These are phyloP conservation scores for Yamadazyma dendronema DNA, from an alignment of 1,139 yeast genomes.

Conservation along the genomic window DNA sequence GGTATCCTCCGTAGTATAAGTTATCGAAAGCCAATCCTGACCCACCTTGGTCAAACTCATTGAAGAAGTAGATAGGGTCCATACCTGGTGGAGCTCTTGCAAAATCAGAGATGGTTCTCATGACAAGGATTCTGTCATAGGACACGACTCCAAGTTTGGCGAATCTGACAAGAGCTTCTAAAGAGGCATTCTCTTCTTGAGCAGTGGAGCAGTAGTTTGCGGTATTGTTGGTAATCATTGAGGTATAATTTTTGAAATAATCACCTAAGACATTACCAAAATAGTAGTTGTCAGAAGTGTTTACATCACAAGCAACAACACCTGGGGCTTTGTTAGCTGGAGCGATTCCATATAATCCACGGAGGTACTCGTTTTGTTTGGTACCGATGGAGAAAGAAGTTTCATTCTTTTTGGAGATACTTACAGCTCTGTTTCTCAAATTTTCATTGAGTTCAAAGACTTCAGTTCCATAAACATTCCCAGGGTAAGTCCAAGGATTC, in stretches of 20 bases:
- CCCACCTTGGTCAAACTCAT: conserved; percentile 53
- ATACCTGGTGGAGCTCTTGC: conserved; percentile 49
- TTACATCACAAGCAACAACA: conserved; percentile 55
- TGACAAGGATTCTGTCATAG: conserved; percentile 54
- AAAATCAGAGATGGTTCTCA: conserved; percentile 66
- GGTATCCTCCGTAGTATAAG: conserved; percentile 54
- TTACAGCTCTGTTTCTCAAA: conserved; percentile 57
- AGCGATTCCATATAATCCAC: conserved; percentile 41
- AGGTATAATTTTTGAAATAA: conserved; percentile 48
- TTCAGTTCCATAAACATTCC: conserved; percentile 60
- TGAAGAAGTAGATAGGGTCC: conserved; percentile 50
- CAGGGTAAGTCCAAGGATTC: conserved; percentile 52
- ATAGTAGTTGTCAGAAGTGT: conserved; percentile 63
- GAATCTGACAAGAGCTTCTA: conserved; percentile 58
- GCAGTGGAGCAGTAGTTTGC: conserved; percentile 63
- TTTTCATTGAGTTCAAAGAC: conserved; percentile 63
- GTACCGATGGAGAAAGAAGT: conserved; percentile 44
- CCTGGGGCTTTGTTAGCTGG: conserved; percentile 52
- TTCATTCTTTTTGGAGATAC: conserved; percentile 44
- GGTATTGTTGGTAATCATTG: conserved; percentile 55
- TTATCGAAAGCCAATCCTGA: conserved; percentile 48
- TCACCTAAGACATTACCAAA: conserved; percentile 52
- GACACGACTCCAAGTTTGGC: conserved; percentile 56
- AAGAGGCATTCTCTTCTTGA: conserved; percentile 70
- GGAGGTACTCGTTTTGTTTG: conserved; percentile 41